Evolutionary conservation across 2,329 filamentous ascomycete genomes (phyloP), one percentile per base, ranked within the genome.

Genomic region (Xylaria sp.): DNA sequence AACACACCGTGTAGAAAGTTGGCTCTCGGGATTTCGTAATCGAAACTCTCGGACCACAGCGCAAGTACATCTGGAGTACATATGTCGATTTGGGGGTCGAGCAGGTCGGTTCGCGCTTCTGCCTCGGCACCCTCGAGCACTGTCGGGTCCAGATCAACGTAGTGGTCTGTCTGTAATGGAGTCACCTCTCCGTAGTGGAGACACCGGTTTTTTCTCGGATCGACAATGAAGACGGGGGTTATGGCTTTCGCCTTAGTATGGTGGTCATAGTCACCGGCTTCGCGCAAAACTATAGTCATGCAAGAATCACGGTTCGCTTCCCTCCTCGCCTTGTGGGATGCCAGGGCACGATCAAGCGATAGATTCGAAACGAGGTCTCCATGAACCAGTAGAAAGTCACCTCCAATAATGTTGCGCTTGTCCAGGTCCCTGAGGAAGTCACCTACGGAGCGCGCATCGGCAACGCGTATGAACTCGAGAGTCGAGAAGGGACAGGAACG

Each of bases 11-110:
- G 93, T 41, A 99, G 81, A 75, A 97, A 97, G 75, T 97, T 93
- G 75, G 91, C 91, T 63, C 94, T 88, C 1, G 95, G 93, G 8
- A 94, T 86, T 78, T 97, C 94, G 79, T 97, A 98, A 79, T 99
- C 95, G 75, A 98, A 99, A 77, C 94, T 97, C 81, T 99, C 96
- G 9, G 94, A 96, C 93, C 96, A 99, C 65, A 98, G 83, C 8
- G 94, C 94, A 50, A 98, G 86, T 9, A 97, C 94, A 77, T 98
- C 96, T 0, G 95, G 94, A 0, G 96, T 98, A 81, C 95, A 98
- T 71, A 99, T 98, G 78, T 99, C 96, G 76, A 99, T 96, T 60
- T 93, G 92, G 74, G 93, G 94, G 79, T 99, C 96, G 69, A 98
- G 92, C 66, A 99, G 83, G 80, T 99, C 95, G 71, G 91, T 89